These are phyloP conservation scores for Clitoria ternatea DNA, from an alignment of 306 rosid species.

Conservation along the genomic window DNA sequence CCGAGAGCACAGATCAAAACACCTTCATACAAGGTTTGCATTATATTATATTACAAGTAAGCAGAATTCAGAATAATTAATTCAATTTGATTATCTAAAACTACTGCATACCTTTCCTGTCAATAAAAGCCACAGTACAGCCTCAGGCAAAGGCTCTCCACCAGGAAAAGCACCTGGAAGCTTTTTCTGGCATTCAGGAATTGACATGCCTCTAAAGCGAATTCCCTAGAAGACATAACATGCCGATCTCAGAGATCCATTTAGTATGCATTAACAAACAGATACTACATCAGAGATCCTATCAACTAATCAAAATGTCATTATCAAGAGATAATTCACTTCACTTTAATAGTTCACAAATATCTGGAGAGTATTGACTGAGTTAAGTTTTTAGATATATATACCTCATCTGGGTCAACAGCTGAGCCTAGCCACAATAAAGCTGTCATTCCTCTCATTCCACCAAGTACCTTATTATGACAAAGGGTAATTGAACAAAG, in stretches of 20 bases:
- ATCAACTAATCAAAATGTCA: background rate
- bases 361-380: constrained; percentile 10
- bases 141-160: constrained; percentile 98
- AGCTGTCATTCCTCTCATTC: constrained; percentile 99
- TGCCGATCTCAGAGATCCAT: constrained; percentile 26
- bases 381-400: constrained; percentile 22
- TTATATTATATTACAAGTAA: background rate
- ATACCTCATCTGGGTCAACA: constrained; percentile 98
- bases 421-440: constrained; percentile 92
- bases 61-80: constrained; percentile 4
- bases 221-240: constrained; percentile 66
- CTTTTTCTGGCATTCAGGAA: constrained; percentile 87
- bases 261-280: constrained; percentile 11
- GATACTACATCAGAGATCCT: constrained; percentile 6
- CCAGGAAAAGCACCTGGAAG: constrained; percentile 84
- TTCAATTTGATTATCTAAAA: constrained; percentile 17
- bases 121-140: constrained; percentile 86
- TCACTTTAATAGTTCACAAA: constrained; percentile 1
- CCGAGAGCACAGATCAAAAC: background rate
- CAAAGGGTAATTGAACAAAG: too few relatives aligned
- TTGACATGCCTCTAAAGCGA: constrained; percentile 83
- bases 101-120: constrained; percentile 73
- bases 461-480: constrained; percentile 98
- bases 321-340: background rate
- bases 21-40: too few relatives aligned